Evolutionary conservation across 306 rosid genomes (phyloP).

Genomic region (Cotoneaster glaucophyllus): DNA sequence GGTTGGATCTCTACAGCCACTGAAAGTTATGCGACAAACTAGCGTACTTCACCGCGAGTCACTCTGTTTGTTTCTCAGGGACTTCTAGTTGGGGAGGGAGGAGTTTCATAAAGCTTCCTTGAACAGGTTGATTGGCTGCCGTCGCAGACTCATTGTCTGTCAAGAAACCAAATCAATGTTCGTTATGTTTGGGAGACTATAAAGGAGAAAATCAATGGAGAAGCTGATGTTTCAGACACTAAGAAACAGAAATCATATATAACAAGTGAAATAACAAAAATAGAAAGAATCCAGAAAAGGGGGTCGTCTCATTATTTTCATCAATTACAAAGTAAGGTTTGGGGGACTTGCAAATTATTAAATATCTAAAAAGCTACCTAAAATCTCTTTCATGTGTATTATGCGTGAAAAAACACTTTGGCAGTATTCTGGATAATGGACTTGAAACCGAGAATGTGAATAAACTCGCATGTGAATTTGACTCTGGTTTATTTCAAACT

Average conservation of each 20-base stretch:
- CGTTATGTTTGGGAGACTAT: not conserved
- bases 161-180: not conserved
- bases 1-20: constrained; percentile 26
- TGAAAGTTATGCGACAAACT: constrained; percentile 27
- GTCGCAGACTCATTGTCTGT: constrained; percentile 73
- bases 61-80: constrained; percentile 58
- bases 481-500: not conserved
- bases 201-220: not conserved
- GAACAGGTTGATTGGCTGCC: constrained; percentile 48
- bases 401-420: not conserved
- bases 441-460: not conserved
- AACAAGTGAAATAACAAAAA: not conserved
- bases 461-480: not conserved
- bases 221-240: no score
- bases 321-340: no score
- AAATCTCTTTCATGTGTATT: no score
- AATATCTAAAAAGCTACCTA: not conserved
- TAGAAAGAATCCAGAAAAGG: no score
- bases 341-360: no score
- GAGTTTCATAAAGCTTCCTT: constrained; percentile 78
- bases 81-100: constrained; percentile 69
- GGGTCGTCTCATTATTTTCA: no score
- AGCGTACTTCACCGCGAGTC: constrained; percentile 37
- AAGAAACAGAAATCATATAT: not conserved
- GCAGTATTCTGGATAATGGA: not conserved